Percentiles rank a stretch among this genome's conserved stretches.
These are phyloP conservation scores for Usnea hakonensis DNA, from an alignment of 495 filamentous ascomycete species.

Conservation along the genomic window DNA sequence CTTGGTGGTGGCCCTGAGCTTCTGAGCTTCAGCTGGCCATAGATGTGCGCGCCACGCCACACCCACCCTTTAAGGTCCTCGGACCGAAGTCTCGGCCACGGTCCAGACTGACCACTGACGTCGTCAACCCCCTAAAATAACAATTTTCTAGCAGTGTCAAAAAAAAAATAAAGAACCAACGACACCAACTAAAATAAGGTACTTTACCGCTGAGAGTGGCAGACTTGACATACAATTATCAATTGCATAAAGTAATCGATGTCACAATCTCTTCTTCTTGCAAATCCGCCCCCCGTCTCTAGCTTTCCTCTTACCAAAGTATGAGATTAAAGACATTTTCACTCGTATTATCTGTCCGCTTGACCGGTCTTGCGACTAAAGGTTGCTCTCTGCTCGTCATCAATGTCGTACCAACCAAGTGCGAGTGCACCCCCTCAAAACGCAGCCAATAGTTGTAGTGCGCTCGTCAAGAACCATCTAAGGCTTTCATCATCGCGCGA, in stretches of 20 bases:
- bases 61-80: not conserved
- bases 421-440: not conserved
- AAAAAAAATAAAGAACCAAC: not conserved
- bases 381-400: not conserved
- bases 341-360: not conserved
- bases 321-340: not conserved
- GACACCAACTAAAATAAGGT: not conserved
- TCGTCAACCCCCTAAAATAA: not conserved
- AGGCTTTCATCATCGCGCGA: not conserved
- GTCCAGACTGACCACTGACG: conserved; percentile 4
- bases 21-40: not conserved
- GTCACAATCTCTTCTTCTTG: not conserved
- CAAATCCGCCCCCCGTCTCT: no score
- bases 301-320: not conserved
- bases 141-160: not conserved
- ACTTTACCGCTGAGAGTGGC: not conserved
- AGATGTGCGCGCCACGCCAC: not conserved
- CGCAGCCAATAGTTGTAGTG: not conserved
- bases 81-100: conserved; percentile 1
- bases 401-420: not conserved
- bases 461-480: not conserved
- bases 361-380: not conserved
- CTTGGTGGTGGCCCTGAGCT: no score
- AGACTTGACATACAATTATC: not conserved
- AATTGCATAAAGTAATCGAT: not conserved